Base-by-base conservation (phyloP, 1,139 yeast genomes). In the Meyerozyma carpophila region DNA sequence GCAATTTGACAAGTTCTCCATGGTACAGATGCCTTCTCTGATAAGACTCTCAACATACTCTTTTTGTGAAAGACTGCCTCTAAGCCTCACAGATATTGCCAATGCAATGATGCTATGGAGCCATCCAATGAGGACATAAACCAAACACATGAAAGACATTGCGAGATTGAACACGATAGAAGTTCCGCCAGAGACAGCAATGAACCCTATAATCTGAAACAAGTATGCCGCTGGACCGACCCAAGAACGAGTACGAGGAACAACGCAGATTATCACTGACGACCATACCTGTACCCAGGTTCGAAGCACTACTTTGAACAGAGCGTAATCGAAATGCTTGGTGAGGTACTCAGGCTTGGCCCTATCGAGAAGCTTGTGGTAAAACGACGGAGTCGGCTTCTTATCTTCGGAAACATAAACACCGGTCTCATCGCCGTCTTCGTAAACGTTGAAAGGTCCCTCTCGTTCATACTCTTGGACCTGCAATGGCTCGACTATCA, bases 201-300 rank as follows among this genome's bases (percentile, higher is more conserved):
- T 56, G 40, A 66, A 65, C 2, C 61, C 64, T 29, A 65, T 50
- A 27, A 67, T 57, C 39, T 58, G 65, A 28, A 60, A 42, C 43
- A 68, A 52, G 45, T 59, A 68, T 1, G 64, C 54, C 2, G 66
- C 68, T 14, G 44, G 44, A 4, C 72, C 72, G 1, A 67, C 34
- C 70, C 70, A 68, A 10, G 43, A 42, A 40, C 59, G 52, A 1
- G 62, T 50, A 8, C 44, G 41, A 1, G 67, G 69, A 1, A 65
- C 55, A 3, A 64, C 52, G 8, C 60, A 47, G 13, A 68, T 41
- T 1, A 68, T 44, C 8, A 61, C 58, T 1, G 62, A 52, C 4
- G 49, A 42, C 65, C 70, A 67, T 4, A 61, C 47, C 43, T 62
- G 66, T 4, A 57, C 31, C 63, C 67, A 68, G 2, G 69, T 57